These are phyloP conservation scores for Pulveroboletus sp. DNA, from an alignment of 768 basidiomycete genomes.

Conservation along the genomic window DNA sequence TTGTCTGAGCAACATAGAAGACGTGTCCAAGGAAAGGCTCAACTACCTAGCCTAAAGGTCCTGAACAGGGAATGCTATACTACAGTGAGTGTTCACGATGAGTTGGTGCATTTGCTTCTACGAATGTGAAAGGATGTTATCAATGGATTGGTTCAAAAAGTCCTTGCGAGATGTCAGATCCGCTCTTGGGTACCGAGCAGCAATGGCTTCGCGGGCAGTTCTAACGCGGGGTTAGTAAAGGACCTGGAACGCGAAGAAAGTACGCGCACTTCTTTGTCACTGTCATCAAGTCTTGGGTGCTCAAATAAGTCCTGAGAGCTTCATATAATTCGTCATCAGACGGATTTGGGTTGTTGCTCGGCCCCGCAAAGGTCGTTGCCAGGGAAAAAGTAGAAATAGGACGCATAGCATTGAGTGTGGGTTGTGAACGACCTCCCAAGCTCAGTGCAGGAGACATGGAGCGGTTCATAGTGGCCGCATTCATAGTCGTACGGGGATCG, in stretches of 20 bases:
- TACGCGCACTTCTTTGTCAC: slow-evolving; percentile 59
- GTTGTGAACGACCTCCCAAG: slow-evolving; percentile 27
- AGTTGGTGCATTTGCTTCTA: slow-evolving; percentile 24
- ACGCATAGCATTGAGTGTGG: slow-evolving; percentile 30
- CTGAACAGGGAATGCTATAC: slow-evolving; percentile 1
- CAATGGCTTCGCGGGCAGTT: slow-evolving; percentile 60
- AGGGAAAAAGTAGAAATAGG: slow-evolving; percentile 59
- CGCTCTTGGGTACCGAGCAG: slow-evolving; percentile 61
- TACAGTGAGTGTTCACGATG: slow-evolving; percentile 1
- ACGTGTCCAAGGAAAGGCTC: slow-evolving; percentile 5
- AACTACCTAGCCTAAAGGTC: slow-evolving; percentile 2
- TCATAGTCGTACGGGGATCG: slow-evolving; percentile 43
- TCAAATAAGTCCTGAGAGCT: slow-evolving; percentile 52
- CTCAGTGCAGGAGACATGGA: slow-evolving; percentile 31
- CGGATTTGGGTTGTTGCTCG: slow-evolving; percentile 52
- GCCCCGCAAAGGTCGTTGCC: slow-evolving; percentile 50
- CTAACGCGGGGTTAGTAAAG: slow-evolving; percentile 26
- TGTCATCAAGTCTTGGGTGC: slow-evolving; percentile 67
- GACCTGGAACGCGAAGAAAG: neutral
- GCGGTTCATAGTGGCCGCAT: slow-evolving; percentile 41
- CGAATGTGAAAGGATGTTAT: slow-evolving; percentile 55
- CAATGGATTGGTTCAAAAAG: slow-evolving; percentile 66
- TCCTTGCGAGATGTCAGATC: slow-evolving; percentile 51
- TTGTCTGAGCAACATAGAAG: slow-evolving; percentile 7
- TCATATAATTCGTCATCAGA: slow-evolving; percentile 56